Conservation (phyloP, 768 basidiomycete species). For the Kwoniella dejecticola region DNA sequence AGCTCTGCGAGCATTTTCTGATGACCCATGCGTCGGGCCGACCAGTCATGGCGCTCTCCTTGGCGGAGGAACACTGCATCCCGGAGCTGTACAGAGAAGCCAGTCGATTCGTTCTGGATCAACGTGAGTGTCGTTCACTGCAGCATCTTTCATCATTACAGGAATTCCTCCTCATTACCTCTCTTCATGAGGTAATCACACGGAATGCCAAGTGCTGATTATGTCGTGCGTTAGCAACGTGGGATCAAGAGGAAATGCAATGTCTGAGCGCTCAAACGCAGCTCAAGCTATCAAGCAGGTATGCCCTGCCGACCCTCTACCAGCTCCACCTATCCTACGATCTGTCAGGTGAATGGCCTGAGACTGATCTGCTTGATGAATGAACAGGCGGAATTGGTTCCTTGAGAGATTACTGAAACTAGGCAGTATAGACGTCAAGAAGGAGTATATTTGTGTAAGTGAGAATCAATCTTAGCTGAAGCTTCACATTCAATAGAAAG, state of each 20-base stretch:
- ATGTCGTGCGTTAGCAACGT: too few relatives aligned
- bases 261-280: constrained; percentile 73
- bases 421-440: constrained; percentile 79
- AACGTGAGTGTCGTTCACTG: constrained; percentile 70
- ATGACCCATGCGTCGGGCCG: constrained; percentile 88
- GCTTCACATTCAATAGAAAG: too few relatives aligned
- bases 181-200: too few relatives aligned
- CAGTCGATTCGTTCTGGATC: constrained; percentile 87
- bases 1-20: constrained; percentile 80
- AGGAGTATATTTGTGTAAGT: constrained; percentile 88
- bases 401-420: constrained; percentile 90
- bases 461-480: neutral
- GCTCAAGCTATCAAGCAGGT: constrained; percentile 79
- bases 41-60: constrained; percentile 88
- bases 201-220: too few relatives aligned
- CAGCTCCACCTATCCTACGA: too few relatives aligned
- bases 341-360: too few relatives aligned
- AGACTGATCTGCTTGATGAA: neutral
- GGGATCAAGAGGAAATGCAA: constrained; percentile 46
- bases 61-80: constrained; percentile 86
- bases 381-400: constrained; percentile 82
- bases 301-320: too few relatives aligned
- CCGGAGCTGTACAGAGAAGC: constrained; percentile 71
- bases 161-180: neutral
- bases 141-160: neutral